A percentile compares a stretch with the other conserved stretches of the same genome.
Evolutionary conservation across 2,329 filamentous ascomycete species (phyloP).

Genomic region (Sporothrix pseudoabietina): DNA sequence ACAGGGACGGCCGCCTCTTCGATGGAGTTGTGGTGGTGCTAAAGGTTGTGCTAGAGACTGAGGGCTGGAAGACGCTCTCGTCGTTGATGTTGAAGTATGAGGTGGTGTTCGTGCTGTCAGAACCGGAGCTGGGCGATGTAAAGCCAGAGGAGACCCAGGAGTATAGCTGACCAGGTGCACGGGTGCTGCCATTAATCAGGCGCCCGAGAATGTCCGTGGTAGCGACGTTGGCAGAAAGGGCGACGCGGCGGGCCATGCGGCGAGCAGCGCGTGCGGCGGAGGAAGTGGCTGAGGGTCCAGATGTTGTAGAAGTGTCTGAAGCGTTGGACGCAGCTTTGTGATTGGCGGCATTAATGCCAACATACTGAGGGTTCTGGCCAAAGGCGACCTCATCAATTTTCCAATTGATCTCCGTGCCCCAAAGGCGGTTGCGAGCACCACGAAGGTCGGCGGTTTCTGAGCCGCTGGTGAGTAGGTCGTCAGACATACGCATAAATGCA

Average conservation of each 20-base stretch:
- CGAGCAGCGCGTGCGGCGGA: neutral
- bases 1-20: neutral
- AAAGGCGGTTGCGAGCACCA: neutral
- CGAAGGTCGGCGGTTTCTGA: neutral
- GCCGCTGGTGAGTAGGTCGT: neutral
- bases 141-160: neutral
- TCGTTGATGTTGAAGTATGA: conserved; percentile 10
- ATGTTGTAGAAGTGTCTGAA: neutral
- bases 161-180: neutral
- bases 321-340: neutral
- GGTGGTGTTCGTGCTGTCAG: neutral
- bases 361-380: neutral
- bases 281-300: neutral
- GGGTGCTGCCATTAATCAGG: neutral
- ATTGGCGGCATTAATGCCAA: too few species aligned
- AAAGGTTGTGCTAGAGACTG: neutral
- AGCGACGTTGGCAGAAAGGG: neutral
- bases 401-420: neutral
- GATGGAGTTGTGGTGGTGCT: neutral
- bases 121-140: neutral
- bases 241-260: neutral
- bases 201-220: neutral
- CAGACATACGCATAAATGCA: neutral
- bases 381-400: neutral
- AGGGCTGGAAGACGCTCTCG: neutral